Evolutionary conservation across 176 grass and related monocot species (phyloP).

Genomic region (Carex parvula): DNA sequence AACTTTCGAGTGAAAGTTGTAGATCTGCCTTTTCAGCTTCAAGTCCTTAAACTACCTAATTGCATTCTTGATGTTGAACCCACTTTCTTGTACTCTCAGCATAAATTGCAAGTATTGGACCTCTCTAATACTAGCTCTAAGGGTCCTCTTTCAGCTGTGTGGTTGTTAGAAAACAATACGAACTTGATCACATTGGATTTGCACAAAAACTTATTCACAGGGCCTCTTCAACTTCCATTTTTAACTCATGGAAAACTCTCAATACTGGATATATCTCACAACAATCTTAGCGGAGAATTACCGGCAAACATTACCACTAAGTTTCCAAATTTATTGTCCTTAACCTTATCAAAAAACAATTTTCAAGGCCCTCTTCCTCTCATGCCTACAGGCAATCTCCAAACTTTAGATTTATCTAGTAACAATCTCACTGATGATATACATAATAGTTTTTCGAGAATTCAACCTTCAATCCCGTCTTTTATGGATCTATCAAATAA

Average conservation of each 20-base stretch:
- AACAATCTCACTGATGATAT: constrained; percentile 28
- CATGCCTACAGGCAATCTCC: neutral
- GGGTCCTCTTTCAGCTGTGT: constrained; percentile 20
- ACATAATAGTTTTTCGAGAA: neutral
- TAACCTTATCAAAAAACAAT: neutral
- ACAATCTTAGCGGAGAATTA: neutral
- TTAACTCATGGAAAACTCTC: neutral
- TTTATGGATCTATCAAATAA: neutral
- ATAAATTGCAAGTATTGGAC: too few relatives aligned
- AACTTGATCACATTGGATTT: neutral
- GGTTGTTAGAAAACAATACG: constrained; percentile 30
- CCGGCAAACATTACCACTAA: constrained; percentile 13
- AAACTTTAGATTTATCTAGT: neutral
- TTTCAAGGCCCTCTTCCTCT: neutral
- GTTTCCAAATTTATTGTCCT: neutral
- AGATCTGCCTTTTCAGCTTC: constrained; percentile 23
- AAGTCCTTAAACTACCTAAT: neutral
- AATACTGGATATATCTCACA: constrained; percentile 13
- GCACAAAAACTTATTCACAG: constrained; percentile 24
- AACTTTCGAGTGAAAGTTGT: constrained; percentile 14
- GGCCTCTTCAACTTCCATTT: neutral
- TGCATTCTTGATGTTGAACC: constrained; percentile 28
- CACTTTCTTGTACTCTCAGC: constrained; percentile 14
- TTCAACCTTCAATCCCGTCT: neutral
- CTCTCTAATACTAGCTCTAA: too few relatives aligned